phyloP scores from a whole-genome alignment of 2,329 filamentous ascomycete species.

The Pyrenochaeta sp. region DNA sequence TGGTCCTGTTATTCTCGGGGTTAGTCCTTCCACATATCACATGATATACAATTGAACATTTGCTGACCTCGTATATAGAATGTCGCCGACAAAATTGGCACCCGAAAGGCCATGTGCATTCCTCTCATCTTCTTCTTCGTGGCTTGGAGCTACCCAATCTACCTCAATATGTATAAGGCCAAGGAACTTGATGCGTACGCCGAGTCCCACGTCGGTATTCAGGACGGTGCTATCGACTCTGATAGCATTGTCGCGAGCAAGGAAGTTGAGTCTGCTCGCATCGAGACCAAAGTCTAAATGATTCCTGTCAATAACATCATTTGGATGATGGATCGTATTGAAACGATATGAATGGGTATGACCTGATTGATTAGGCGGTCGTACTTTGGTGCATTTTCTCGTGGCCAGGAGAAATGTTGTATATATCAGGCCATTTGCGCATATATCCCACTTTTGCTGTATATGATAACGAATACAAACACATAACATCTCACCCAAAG shows the following conservation, averaged over 20 bases:
- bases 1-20: slow-evolving; percentile 44
- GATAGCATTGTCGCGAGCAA: slow-evolving; percentile 36
- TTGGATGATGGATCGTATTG: too few relatives aligned
- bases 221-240: slow-evolving; percentile 30
- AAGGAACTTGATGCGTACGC: slow-evolving; percentile 48
- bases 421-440: too few relatives aligned
- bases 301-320: too few relatives aligned
- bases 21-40: too few relatives aligned
- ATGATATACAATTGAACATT: too few relatives aligned
- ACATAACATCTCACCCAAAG: too few relatives aligned
- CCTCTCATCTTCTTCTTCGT: slow-evolving; percentile 46
- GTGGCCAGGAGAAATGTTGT: too few relatives aligned
- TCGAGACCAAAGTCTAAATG: slow-evolving; percentile 19
- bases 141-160: slow-evolving; percentile 48
- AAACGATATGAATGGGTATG: too few relatives aligned
- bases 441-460: too few relatives aligned
- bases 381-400: too few relatives aligned
- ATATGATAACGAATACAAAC: too few relatives aligned
- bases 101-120: slow-evolving; percentile 47
- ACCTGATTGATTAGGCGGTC: too few relatives aligned
- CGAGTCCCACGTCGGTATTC: slow-evolving; percentile 40
- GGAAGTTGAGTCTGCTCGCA: slow-evolving; percentile 32
- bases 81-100: slow-evolving; percentile 44
- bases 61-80: slow-evolving; percentile 13
- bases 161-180: slow-evolving; percentile 46